Base-by-base conservation (phyloP, 257 asterid genomes). In the Solanum pennellii region DNA sequence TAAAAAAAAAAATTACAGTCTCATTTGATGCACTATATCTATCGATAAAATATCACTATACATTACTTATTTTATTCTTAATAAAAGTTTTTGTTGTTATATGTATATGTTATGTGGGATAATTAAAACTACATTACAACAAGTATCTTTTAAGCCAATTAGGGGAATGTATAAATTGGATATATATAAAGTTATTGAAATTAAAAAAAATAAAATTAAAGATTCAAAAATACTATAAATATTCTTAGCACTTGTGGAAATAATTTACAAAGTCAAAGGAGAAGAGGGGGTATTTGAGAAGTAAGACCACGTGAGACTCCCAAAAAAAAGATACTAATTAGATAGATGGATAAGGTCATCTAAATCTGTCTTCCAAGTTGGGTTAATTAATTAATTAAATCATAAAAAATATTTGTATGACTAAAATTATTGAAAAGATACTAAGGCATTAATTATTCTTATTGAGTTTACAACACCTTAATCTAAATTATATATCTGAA, bases 311-410 rank as follows among this genome's bases (percentile, higher is more conserved):
- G 41, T 77, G 25, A 79, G 60, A 62, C 65, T 3, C 84, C 52
- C 29, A 83, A 87, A 83, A 87, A 71, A 31, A 33, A 44, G 77
- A 66, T 60, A 82, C 56, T 76, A 47, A 65, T 20, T 45, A 60
- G 88, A 90, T 88, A 69, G 89, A 86, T 84, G 82, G 92, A 88
- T 90, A 90, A 88, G 92, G 89, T 71, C 44, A 47, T 79, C 62
- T 27, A 33, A 42, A 7, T 69, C 49, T 27, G 3, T 39, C 20
- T 49, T 2, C 52, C 71, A 59, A 75, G 47, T 86, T 82, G 56
- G 4, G 21, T 76, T 33, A 71, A 31, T 52, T 72, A 60, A 37
- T 65, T 62, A 59, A 7, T 37, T 37, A 37, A 35, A 1, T 37
- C 15, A 23, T 35, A 23, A 69, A 69, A 69, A 14, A 13, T 29